phyloP scores from a whole-genome alignment of 257 asterid species.

The Echites panduratus region DNA sequence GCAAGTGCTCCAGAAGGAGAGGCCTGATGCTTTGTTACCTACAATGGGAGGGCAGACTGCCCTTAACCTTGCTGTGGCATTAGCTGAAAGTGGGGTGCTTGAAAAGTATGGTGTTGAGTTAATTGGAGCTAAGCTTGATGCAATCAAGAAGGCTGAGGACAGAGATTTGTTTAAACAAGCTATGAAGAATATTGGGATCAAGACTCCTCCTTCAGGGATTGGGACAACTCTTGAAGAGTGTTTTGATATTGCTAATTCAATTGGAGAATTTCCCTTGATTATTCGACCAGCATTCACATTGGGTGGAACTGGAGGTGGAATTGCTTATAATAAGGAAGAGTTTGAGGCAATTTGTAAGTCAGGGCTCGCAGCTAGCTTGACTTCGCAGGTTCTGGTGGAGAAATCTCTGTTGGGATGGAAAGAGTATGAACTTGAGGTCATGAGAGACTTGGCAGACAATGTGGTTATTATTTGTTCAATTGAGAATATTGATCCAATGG shows the following conservation, averaged over 20 bases:
- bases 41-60: conserved; percentile 99
- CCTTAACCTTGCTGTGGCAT: conserved; percentile 85
- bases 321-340: conserved; percentile 91
- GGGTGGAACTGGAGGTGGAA: conserved; percentile 99
- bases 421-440: conserved; percentile 96
- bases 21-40: conserved; percentile 91
- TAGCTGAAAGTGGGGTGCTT: conserved; percentile 87
- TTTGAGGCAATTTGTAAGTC: conserved; percentile 93
- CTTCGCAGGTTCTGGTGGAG: conserved; percentile 92
- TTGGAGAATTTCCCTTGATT: conserved; percentile 93
- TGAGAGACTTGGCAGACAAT: conserved; percentile 96
- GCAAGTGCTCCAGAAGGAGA: conserved; percentile 89
- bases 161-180: conserved; percentile 93
- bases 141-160: conserved; percentile 96
- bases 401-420: conserved; percentile 96
- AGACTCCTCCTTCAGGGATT: conserved; percentile 93
- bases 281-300: conserved; percentile 91
- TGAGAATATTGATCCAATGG: conserved; percentile 97
- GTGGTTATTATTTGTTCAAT: conserved; percentile 98
- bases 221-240: conserved; percentile 92
- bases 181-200: conserved; percentile 83
- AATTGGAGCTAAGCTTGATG: conserved; percentile 93
- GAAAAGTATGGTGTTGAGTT: conserved; percentile 96
- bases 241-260: conserved; percentile 58
- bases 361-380: conserved; percentile 91